Evolutionary conservation across 1,139 yeast species (phyloP), one percentile per base, ranked within the genome.

Genomic region (Suhomyces anneliseae): DNA sequence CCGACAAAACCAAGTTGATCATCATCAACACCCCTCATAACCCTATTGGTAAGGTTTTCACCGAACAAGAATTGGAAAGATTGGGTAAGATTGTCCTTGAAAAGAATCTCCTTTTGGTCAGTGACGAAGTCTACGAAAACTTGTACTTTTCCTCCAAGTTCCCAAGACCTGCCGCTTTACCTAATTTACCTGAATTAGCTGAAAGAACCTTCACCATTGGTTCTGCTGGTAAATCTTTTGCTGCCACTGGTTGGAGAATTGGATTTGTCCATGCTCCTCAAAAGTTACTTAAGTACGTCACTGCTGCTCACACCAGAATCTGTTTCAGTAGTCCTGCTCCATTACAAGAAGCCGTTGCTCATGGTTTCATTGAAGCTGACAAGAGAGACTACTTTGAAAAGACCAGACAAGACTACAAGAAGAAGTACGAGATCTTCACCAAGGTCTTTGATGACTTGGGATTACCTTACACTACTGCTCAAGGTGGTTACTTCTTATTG

Each of bases 161-260:
- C 69, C 84, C 92, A 7, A 80, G 98, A 61, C 87, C 95, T 43
- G 96, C 97, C 2, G 81, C 88, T 2, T 70, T 93, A 47, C 73
- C 84, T 6, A 46, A 50, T n/a, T 68, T 75, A 48, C 90, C 92
- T 3, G 96, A 90, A 59, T 79, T 90, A 51, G 85, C 82, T 29
- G 81, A 82, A 47, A 74, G 93, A 58, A 89, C 97, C 0, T 72
- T 93, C 48, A 86, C 97, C 7, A 95, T 93, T 15, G 98, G 98
- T 0, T 89, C 97, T 31, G 99, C 97, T 6, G 99, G 99, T 51
- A 93, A 93, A 69, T 85, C 96, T 0, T 93, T 93, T 72, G 96
- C 97, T 27, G 97, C 97, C 37, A 93, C 99, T 27, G 99, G 99
- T 47, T 93, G 98, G 97, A 83, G 99, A 73, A 81, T 93, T 46